These are phyloP conservation scores for Postia placenta DNA, from an alignment of 768 basidiomycete species.

Conservation along the genomic window DNA sequence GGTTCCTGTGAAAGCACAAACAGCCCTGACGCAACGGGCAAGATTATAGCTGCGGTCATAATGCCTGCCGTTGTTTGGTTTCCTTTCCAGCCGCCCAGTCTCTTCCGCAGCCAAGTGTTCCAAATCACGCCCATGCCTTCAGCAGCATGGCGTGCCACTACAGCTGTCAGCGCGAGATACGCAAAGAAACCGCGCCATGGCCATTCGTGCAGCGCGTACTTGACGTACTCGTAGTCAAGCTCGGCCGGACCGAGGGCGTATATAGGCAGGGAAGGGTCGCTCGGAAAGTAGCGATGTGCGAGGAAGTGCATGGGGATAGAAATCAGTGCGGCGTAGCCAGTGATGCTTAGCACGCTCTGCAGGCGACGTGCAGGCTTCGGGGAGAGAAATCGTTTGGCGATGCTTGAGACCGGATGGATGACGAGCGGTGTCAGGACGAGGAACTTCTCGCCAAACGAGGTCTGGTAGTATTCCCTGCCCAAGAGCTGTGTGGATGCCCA, in stretches of 20 bases:
- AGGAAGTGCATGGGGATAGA: constrained; percentile 66
- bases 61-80: constrained; percentile 25
- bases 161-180: constrained; percentile 56
- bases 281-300: constrained; percentile 58
- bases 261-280: constrained; percentile 41
- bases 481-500: constrained; percentile 45
- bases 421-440: constrained; percentile 64
- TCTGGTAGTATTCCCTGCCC: constrained; percentile 85
- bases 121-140: constrained; percentile 55
- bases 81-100: constrained; percentile 19
- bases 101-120: constrained; percentile 38
- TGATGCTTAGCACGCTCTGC: constrained; percentile 42
- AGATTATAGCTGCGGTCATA: constrained; percentile 29
- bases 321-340: constrained; percentile 56
- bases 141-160: constrained; percentile 51
- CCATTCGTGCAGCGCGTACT: constrained; percentile 57
- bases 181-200: constrained; percentile 55
- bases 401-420: constrained; percentile 53
- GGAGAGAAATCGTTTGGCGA: constrained; percentile 52
- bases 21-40: constrained; percentile 55
- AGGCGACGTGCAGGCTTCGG: constrained; percentile 32
- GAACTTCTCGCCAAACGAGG: constrained; percentile 55
- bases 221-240: constrained; percentile 81
- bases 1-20: constrained; percentile 51
- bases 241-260: constrained; percentile 63